A percentile compares a stretch with the other conserved stretches of the same genome.
Evolutionary conservation across 257 asterid genomes (phyloP).

Genomic region (Solanum chilense): DNA sequence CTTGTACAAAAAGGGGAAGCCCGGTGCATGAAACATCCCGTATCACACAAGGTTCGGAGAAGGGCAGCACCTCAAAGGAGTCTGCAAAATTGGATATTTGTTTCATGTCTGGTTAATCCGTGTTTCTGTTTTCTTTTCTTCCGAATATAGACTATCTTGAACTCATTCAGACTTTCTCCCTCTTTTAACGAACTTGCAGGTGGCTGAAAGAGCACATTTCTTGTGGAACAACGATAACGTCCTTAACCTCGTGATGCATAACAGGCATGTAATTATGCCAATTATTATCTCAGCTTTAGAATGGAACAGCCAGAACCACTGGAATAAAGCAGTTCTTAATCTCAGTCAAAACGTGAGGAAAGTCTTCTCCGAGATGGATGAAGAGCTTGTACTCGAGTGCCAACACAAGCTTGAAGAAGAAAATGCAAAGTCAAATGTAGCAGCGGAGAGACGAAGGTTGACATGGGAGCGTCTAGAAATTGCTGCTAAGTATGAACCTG

Average conservation of each 20-base stretch:
- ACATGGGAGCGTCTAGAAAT: slow-evolving; percentile 33
- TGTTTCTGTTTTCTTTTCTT: background rate
- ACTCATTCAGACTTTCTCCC: background rate
- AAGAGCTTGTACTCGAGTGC: slow-evolving; percentile 30
- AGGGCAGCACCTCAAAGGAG: background rate
- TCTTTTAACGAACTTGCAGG: slow-evolving; percentile 8
- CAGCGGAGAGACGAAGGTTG: slow-evolving; percentile 30
- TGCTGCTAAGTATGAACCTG: slow-evolving; percentile 21
- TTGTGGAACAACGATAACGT: slow-evolving; percentile 32
- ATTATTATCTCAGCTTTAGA: slow-evolving; percentile 29
- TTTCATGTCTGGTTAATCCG: background rate
- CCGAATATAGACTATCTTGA: background rate
- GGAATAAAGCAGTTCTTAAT: slow-evolving; percentile 35
- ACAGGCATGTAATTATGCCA: slow-evolving; percentile 30
- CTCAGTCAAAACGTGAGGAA: slow-evolving; percentile 28
- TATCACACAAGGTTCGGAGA: background rate
- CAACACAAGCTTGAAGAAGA: slow-evolving; percentile 34
- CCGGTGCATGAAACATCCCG: background rate
- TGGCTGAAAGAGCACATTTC: slow-evolving; percentile 38
- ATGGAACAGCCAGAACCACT: slow-evolving; percentile 27
- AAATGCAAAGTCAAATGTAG: slow-evolving; percentile 8
- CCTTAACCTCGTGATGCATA: slow-evolving; percentile 23
- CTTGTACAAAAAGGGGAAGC: background rate
- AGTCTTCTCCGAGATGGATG: slow-evolving; percentile 32
- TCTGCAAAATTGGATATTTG: background rate